Percentiles rank a stretch among this genome's conserved stretches.
These are phyloP conservation scores for Lodderomyces metapsilosis DNA, from an alignment of 1,139 yeast genomes.

Conservation along the genomic window DNA sequence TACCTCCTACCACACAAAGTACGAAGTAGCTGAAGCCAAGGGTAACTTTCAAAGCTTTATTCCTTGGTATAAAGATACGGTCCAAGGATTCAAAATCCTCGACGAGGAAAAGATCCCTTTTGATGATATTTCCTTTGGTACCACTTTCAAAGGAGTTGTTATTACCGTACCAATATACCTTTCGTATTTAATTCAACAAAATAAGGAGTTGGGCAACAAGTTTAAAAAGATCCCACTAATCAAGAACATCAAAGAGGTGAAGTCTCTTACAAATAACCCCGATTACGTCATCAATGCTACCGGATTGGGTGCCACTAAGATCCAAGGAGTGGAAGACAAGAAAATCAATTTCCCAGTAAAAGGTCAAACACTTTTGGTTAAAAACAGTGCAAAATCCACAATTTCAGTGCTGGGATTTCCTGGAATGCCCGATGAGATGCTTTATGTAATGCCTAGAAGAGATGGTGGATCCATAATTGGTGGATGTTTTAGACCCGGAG, in stretches of 20 bases:
- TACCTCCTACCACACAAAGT: constrained; percentile 27
- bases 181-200: constrained; percentile 40
- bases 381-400: constrained; percentile 31
- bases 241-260: constrained; percentile 27
- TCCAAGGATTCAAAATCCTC: constrained; percentile 32
- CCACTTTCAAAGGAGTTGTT: constrained; percentile 45
- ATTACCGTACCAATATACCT: constrained; percentile 51
- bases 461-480: constrained; percentile 58
- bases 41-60: constrained; percentile 17
- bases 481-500: constrained; percentile 39
- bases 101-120: constrained; percentile 30
- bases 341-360: constrained; percentile 29
- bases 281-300: constrained; percentile 46
- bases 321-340: constrained; percentile 34
- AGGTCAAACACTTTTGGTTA: constrained; percentile 41
- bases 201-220: constrained; percentile 35
- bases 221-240: constrained; percentile 30
- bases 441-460: constrained; percentile 51
- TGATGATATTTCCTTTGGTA: constrained; percentile 36
- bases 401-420: constrained; percentile 32
- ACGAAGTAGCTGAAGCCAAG: constrained; percentile 10
- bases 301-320: constrained; percentile 35
- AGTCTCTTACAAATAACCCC: constrained; percentile 24
- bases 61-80: constrained; percentile 49
- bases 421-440: constrained; percentile 32